Evolutionary conservation across 805 yeast species (phyloP).

Genomic region (Hanseniaspora guilliermondii): DNA sequence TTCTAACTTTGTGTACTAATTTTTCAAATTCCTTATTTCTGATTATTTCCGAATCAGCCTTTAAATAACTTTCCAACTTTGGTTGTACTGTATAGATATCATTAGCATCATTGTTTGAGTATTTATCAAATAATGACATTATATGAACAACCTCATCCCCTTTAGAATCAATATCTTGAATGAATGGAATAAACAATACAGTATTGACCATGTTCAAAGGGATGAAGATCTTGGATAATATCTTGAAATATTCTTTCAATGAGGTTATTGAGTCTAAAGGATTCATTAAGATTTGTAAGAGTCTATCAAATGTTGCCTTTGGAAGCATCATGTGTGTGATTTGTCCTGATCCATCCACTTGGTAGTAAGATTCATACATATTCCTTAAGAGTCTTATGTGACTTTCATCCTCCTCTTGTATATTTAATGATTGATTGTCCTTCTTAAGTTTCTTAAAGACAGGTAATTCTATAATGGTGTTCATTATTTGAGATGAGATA

Average conservation of each 20-base stretch:
- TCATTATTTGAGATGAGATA: not conserved
- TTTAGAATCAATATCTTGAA: no score
- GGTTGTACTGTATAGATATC: not conserved
- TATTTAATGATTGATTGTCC: not conserved
- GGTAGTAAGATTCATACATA: not conserved
- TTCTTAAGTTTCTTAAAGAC: constrained; percentile 8
- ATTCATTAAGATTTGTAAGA: not conserved
- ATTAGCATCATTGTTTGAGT: not conserved
- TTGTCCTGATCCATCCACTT: not conserved
- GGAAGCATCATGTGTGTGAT: not conserved
- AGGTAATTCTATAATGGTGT: not conserved
- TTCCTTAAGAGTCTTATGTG: not conserved
- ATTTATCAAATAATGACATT: not conserved
- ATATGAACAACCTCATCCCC: no score
- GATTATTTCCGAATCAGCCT: not conserved
- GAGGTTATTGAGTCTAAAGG: not conserved
- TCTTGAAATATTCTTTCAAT: not conserved
- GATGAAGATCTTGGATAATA: not conserved
- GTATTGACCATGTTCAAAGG: not conserved
- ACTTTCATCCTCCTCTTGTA: not conserved
- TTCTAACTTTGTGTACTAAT: constrained; percentile 25
- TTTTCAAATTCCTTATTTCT: constrained; percentile 15
- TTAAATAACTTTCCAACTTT: not conserved
- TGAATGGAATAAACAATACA: not conserved
- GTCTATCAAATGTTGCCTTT: not conserved